Conservation (phyloP, 495 filamentous ascomycete genomes). For the Entonaema liquescens region DNA sequence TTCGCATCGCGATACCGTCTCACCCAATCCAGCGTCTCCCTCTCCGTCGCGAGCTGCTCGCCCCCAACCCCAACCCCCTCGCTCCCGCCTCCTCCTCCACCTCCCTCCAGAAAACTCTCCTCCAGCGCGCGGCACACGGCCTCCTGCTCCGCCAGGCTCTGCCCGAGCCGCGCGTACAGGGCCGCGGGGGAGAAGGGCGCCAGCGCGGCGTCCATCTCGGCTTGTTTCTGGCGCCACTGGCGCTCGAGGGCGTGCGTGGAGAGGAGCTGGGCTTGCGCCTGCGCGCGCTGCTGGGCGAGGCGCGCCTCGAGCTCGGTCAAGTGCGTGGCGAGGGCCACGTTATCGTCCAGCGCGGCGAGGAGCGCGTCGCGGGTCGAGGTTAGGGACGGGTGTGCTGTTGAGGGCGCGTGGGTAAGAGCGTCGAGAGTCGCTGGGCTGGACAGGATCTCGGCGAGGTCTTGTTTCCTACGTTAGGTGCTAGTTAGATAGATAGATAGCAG, state of each 20-base stretch:
- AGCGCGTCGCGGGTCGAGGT: constrained; percentile 63
- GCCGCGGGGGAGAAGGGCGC: constrained; percentile 84
- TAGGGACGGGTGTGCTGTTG: constrained; percentile 72
- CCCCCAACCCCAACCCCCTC: constrained; percentile 49
- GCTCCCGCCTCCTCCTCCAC: neutral
- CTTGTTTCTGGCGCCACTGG: constrained; percentile 88
- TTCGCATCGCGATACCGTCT: constrained; percentile 78
- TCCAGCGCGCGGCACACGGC: constrained; percentile 81
- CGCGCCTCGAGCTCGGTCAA: constrained; percentile 66
- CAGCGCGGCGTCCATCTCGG: constrained; percentile 84
- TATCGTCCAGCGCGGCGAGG: constrained; percentile 68
- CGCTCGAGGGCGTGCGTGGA: constrained; percentile 85
- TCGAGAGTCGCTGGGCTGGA: constrained; percentile 65
- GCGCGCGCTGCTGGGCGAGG: constrained; percentile 68
- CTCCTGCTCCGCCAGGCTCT: constrained; percentile 82
- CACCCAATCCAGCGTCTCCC: constrained; percentile 85
- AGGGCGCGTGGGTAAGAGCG: constrained; percentile 69
- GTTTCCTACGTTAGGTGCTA: constrained; percentile 49
- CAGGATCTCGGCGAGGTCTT: constrained; percentile 74
- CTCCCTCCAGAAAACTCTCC: constrained; percentile 84
- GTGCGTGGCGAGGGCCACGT: constrained; percentile 71
- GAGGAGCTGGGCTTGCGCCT: constrained; percentile 81
- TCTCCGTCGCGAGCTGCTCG: constrained; percentile 65
- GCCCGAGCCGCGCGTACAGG: constrained; percentile 80
- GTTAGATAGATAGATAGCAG: neutral